Evolutionary conservation across 2,329 filamentous ascomycete genomes (phyloP), one percentile per base, ranked within the genome.

Genomic region (Talaromyces funiculosus): DNA sequence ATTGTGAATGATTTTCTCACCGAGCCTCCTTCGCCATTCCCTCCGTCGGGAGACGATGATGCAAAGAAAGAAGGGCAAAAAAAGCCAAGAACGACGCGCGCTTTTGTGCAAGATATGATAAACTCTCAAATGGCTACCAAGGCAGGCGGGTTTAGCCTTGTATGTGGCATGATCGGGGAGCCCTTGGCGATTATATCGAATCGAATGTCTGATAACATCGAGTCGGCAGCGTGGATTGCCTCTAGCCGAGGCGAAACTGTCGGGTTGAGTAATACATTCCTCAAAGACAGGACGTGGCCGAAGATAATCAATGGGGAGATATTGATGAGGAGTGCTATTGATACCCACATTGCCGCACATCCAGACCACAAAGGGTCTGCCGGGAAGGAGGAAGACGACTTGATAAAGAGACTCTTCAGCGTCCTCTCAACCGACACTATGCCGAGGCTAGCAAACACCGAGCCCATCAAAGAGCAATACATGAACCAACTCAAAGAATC

Each of bases 141-240:
- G 62, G 83, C 86, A 0, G 85, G 85, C 1, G 85, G 85, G 0
- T 87, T 87, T 69, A 86, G 82, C 63, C 72, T 88, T 7, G 77
- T 84, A 2, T 87, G 84, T 69, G 85, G 85, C 0, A 73, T 78
- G 57, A 69, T 85, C 26, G 76, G 79, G 31, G 78, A 83, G 63
- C 77, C 78, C 18, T 70, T 88, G 33, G 82, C 81, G 0, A 79
- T 87, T 42, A 76, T 88, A n/a, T 86, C 84, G 16, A 88, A 88
- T 66, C 81, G 85, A 1, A 85, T 83, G 2, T 76, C 80, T 3
- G 47, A 59, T 43, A 73, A 80, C 38, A 74, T 80, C 12, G 73
- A 81, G 2, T 78, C 78, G 14, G 75, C 85, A 8, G 73, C 77
- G 4, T 82, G 81, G 72, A 78, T 87, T 22, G 79, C 79, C 1